Evolutionary conservation across 2,329 filamentous ascomycete genomes (phyloP), one percentile per base, ranked within the genome.

Genomic region (Nemania sp.): DNA sequence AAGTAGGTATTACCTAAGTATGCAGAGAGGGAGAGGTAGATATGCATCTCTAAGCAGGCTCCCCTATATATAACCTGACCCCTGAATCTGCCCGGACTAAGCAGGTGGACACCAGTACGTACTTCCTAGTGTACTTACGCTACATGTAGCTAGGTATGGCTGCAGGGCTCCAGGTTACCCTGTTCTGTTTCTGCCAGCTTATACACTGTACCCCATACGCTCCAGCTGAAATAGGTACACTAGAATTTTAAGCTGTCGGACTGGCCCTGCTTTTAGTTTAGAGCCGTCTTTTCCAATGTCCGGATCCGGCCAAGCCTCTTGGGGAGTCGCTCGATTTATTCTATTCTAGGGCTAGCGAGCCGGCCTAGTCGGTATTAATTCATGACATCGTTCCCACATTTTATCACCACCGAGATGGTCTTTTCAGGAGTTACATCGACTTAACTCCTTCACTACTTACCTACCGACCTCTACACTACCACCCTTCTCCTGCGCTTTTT

Each of bases 351-450:
- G 18, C 39, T 64, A 64, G 62, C 37, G 12, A 35, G 15, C 15
- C 25, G 48, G 43, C 43, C 59, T 29, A 37, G 34, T 18, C 18
- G 42, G 11, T 39, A 55, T 62, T 50, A 49, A 50, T 54, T 34
- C 48, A 45, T 37, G 32, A 45, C 43, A 43, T 49, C 42, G 47
- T 52, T 49, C 60, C 60, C 56, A 59, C 45, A 57, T 60, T 63
- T 55, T 49, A 56, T 56, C 48, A 53, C 52, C 52, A 45, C 20
- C 50, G 34, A 51, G 54, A 59, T 47, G 53, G 53, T 49, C 25
- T 40, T 57, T 53, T 63, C 57, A 55, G 61, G 56, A 63, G 61
- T 54, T 60, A 46, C 60, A 59, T 57, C 35, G 60, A 62, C 55
- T 58, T 46, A 46, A 54, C 45, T 47, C 50, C 51, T 21, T 45